Evolutionary conservation across 345 rosid genomes (phyloP), one percentile per base, ranked within the genome.

Genomic region (Salix arbutifolia): DNA sequence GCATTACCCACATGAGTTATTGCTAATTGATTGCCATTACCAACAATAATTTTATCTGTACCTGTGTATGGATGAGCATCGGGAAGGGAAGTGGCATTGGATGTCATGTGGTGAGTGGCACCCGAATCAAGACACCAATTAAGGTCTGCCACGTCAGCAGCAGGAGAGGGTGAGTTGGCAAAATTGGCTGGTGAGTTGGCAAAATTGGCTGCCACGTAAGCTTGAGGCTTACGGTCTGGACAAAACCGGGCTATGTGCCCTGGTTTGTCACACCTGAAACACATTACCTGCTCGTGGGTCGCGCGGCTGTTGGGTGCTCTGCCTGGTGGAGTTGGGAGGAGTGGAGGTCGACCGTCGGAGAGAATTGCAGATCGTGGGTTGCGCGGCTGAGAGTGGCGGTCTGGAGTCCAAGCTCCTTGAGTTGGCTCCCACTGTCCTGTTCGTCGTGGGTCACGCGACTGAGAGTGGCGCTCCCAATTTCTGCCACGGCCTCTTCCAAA

Each of bases 1-100:
- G 21, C 17, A 5, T 50, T 50, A 0, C 53, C 21, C 17, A 50
- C 17, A 50, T 50, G 53, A 50, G 53, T 50, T 50, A 17, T 50
- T 50, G 8, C 53, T 50, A 50, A 5, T 0, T 17, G 21, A 17
- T 50, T 50, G 2, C 8, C 53, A 16, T 50, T 50, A 0, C 8
- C 21, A 50, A 50, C 53, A 50, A 50, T 1, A 50, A 50, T 50
- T 50, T 4, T 50, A 50, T 17, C 0, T 4, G 21, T 48, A 16
- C 21, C 21, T 17, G 8, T 50, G 0, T 50, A 50, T 4, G 53
- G 21, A 50, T 17, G 21, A 17, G 8, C 53, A 50, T 50, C 21
- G 0, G 8, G 8, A 4, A 50, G 0, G 1, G 21, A 5, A 2
- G 53, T 16, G 0, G 53, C 0, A 6, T 5, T 50, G 8, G 21